A percentile compares a stretch with the other conserved stretches of the same genome.
These are phyloP conservation scores for Saturnispora mendoncae DNA, from an alignment of 805 yeast genomes.

Conservation along the genomic window DNA sequence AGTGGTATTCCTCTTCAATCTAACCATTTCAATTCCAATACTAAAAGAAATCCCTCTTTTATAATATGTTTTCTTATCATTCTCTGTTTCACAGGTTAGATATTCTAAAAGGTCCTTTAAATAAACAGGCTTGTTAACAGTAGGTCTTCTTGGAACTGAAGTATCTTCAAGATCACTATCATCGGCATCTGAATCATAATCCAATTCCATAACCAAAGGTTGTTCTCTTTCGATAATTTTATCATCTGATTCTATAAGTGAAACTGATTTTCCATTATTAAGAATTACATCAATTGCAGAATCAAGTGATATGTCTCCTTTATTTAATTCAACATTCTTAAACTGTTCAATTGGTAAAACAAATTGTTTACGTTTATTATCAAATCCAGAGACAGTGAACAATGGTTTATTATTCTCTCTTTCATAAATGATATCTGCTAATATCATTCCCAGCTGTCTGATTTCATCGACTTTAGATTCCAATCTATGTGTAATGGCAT, in stretches of 20 bases:
- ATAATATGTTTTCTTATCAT: slow-evolving; percentile 39
- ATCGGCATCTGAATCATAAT: slow-evolving; percentile 27
- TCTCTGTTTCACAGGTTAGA: slow-evolving; percentile 36
- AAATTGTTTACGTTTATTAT: slow-evolving; percentile 10
- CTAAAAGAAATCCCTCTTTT: slow-evolving; percentile 42
- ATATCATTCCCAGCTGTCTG: slow-evolving; percentile 45
- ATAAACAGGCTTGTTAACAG: slow-evolving; percentile 49
- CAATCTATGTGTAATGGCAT: slow-evolving; percentile 46
- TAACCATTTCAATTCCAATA: slow-evolving; percentile 48
- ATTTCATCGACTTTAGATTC: slow-evolving; percentile 37
- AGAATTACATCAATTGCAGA: slow-evolving; percentile 10
- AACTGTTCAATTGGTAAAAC: neutral
- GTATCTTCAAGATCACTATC: slow-evolving; percentile 45
- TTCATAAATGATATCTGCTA: slow-evolving; percentile 44
- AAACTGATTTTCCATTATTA: neutral
- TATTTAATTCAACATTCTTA: neutral
- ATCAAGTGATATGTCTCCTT: neutral
- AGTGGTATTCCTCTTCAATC: slow-evolving; percentile 54
- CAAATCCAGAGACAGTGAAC: slow-evolving; percentile 24
- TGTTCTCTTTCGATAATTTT: neutral
- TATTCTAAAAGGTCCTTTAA: slow-evolving; percentile 62
- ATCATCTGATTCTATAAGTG: slow-evolving; percentile 5
- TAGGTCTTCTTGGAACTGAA: slow-evolving; percentile 29
- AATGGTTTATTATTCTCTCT: slow-evolving; percentile 25
- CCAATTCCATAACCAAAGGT: slow-evolving; percentile 12